Percentiles rank a stretch among this genome's conserved stretches.
Conservation (phyloP, 1,284 basidiomycete genomes). For the Trichosporon asahii region DNA sequence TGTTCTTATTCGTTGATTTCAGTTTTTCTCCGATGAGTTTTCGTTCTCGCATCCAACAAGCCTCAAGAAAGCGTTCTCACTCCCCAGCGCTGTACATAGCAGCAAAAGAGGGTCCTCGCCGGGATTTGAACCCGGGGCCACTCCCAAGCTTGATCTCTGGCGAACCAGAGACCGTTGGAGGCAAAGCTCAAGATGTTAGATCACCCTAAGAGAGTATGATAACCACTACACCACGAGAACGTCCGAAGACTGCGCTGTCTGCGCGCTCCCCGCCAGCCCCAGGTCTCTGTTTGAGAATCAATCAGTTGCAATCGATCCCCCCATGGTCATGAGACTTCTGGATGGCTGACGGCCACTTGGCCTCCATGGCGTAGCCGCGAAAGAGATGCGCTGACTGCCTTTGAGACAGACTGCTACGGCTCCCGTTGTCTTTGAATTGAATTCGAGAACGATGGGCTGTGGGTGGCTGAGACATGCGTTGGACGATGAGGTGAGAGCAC, state of each 20-base stretch:
- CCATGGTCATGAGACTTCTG: too few relatives aligned
- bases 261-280: not conserved
- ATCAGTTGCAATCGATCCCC: too few relatives aligned
- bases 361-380: too few relatives aligned
- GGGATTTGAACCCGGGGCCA: slow-evolving; percentile 4
- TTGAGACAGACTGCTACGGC: too few relatives aligned
- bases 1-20: not conserved
- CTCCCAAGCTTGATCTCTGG: not conserved
- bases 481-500: not conserved
- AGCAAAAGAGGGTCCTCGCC: not conserved
- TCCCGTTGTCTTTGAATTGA: too few relatives aligned
- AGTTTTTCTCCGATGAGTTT: not conserved
- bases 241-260: not conserved
- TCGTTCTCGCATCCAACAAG: not conserved
- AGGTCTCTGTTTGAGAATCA: too few relatives aligned
- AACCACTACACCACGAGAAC: slow-evolving; percentile 5
- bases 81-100: not conserved
- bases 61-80: not conserved
- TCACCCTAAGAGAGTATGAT: slow-evolving; percentile 5
- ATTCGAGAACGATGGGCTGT: too few relatives aligned
- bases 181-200: slow-evolving; percentile 5
- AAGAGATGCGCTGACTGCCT: too few relatives aligned
- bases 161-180: not conserved
- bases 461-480: too few relatives aligned
- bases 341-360: too few relatives aligned